Percentiles rank a stretch among this genome's conserved stretches.
These are phyloP conservation scores for Hirsutella rhossiliensis DNA, from an alignment of 2,329 filamentous ascomycete species.

Conservation along the genomic window DNA sequence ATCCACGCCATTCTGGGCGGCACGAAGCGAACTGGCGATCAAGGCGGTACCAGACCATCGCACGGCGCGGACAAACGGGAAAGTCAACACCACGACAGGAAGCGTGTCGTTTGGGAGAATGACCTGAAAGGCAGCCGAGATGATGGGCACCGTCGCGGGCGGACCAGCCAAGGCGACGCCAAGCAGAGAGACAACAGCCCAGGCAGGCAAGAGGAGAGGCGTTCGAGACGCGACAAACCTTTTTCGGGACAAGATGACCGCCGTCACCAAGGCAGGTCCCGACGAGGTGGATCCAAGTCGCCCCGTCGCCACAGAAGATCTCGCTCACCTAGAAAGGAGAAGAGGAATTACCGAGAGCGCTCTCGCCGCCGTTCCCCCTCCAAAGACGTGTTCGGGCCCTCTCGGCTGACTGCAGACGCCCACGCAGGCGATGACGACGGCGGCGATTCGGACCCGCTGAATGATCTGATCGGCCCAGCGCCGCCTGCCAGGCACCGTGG, in stretches of 20 bases:
- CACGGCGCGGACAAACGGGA: conserved; percentile 1
- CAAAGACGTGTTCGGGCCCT: not conserved
- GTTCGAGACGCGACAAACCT: conserved; percentile 1
- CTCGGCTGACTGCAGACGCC: no score
- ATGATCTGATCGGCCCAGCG: conserved; percentile 66
- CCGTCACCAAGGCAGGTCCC: not conserved
- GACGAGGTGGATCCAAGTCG: not conserved
- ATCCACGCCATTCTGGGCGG: conserved; percentile 46
- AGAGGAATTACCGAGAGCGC: conserved; percentile 20
- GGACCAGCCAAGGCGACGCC: not conserved
- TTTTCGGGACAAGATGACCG: not conserved
- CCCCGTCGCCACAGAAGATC: conserved; percentile 13
- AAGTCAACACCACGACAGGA: not conserved
- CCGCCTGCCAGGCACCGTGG: conserved; percentile 47
- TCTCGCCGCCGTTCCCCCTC: conserved; percentile 8
- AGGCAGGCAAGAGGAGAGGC: conserved; percentile 8
- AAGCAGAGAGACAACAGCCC: conserved; percentile 8
- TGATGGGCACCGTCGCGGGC: conserved; percentile 3
- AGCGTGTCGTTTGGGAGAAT: conserved; percentile 4
- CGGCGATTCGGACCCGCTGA: conserved; percentile 54
- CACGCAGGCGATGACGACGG: conserved; percentile 1
- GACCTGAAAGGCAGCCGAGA: conserved; percentile 7
- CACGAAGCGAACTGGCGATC: conserved; percentile 19
- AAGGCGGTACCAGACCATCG: conserved; percentile 9
- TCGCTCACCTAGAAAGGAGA: conserved; percentile 17